Evolutionary conservation across 495 filamentous ascomycete species (phyloP), one percentile per base, ranked within the genome.

Genomic region (Neurospora tetrasperma): DNA sequence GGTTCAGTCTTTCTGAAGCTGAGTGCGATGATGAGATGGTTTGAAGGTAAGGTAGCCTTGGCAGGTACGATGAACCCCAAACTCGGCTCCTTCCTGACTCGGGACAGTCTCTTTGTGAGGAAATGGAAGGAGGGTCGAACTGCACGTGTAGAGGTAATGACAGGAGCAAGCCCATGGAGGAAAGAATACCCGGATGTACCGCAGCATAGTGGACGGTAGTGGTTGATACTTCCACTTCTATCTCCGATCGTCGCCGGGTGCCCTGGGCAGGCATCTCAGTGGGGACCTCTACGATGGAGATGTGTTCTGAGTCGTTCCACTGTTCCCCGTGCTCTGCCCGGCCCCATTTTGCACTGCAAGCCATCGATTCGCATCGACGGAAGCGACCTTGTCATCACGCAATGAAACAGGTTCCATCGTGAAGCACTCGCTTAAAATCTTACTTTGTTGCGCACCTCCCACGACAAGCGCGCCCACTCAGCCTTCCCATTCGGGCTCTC

Each of bases 291-390:
- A 31, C 16, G 18, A 62, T 66, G 54, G 54, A 35, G 54, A 31
- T 27, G 8, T 31, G 27, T 66, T 66, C 27, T 35, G 31, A 66
- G 54, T 66, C 27, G 48, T 59, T 59, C 48, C 23, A 27, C 27
- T 59, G 20, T 20, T 54, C 46, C 35, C 35, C 35, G 35, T 38
- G 35, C 35, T 38, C 46, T 54, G 46, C 46, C 46, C 46, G 54
- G 48, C 54, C 54, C 54, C 54, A 66, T 66, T 66, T 66, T 66
- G 54, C 54, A 66, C 54, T 66, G 54, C 54, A 66, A 38, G 54
- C 54, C 54, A 66, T 66, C 54, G 54, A 66, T 66, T 66, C 54
- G 54, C 54, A 66, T 66, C 54, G 54, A 66, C 12, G 14, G 27
- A 27, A 66, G 27, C 27, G 14, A 66, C 54, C 14, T 35, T 38